Base-by-base conservation (phyloP, 768 basidiomycete species). In the Coprinopsis strossmayeri region DNA sequence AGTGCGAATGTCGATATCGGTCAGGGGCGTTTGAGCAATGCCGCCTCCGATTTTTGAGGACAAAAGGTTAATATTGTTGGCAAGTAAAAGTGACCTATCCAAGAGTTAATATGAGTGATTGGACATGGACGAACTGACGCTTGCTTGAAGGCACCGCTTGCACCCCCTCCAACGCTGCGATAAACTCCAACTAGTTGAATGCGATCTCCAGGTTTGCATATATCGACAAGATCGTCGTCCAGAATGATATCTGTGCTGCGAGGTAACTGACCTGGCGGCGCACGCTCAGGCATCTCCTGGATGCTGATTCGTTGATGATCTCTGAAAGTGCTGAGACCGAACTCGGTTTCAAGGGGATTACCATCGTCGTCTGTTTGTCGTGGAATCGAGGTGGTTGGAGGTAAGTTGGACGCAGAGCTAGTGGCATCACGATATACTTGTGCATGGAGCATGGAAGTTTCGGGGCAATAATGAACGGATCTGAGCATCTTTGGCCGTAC, bases 281-380 rank as follows among this genome's bases (percentile, higher is more conserved):
- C 94, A 20, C 96, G 83, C 68, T 99, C 96, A 2, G 96, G 96
- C 95, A 99, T 98, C 62, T 99, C 96, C 69, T 99, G 96, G 53
- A 99, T 98, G 64, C 84, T 92, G 61, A 98, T 90, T 55, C 92
- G 83, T 67, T 99, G 96, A 66, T 98, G 91, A 67, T 99, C 96
- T 49, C 90, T 76, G 72, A 96, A 99, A 5, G 87, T 79, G 61
- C 87, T 91, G 54, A 85, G 73, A 3, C 96, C 96, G 61, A 82
- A 98, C 69, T 99, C 96, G 56, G 84, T 96, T 65, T 92, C 81
- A 42, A 99, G 71, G 18, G 80, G 72, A 59, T 82, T 79, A 1
- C 92, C 94, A 46, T 95, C 87, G 34, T 93, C 93, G 64, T 98
- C 93, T 37, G 83, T 83, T 66, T 92, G 87, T 3, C 96, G 96